Conservation (phyloP, 345 rosid genomes). For the Physaria fendleri region DNA sequence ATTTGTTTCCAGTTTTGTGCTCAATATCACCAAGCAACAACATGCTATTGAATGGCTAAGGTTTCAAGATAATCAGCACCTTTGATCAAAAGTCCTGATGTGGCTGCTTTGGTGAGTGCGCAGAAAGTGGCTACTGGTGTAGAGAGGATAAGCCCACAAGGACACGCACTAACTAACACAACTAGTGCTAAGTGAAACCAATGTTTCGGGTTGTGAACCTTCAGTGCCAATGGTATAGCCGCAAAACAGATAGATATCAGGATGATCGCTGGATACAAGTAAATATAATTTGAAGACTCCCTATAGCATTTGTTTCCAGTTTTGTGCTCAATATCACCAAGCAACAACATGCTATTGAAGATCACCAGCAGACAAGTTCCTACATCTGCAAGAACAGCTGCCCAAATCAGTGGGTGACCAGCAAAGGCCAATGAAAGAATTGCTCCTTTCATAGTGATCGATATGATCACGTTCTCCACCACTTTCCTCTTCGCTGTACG, state of each 20-base stretch:
- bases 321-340: conserved; percentile 27
- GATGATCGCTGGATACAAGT: conserved; percentile 13
- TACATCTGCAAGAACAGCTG: too few species aligned
- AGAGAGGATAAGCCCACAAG: conserved; percentile 85
- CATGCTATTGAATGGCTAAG: conserved; percentile 78
- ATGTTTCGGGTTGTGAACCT: conserved; percentile 32
- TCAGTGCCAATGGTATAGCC: conserved; percentile 55
- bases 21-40: conserved; percentile 41
- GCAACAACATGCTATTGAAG: conserved; percentile 72
- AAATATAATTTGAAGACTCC: background rate
- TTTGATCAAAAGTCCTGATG: conserved; percentile 75
- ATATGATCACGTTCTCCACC: too few species aligned
- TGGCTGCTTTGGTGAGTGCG: conserved; percentile 83
- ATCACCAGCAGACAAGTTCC: too few species aligned
- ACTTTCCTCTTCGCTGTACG: too few species aligned
- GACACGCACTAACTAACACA: conserved; percentile 86
- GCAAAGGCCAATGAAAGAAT: too few species aligned
- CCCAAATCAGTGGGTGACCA: too few species aligned
- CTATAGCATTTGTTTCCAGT: conserved; percentile 17
- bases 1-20: conserved; percentile 1
- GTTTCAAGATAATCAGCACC: conserved; percentile 76
- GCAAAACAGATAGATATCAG: conserved; percentile 29
- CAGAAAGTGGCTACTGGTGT: conserved; percentile 92
- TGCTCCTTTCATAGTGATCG: too few species aligned
- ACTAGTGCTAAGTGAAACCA: conserved; percentile 86